Base-by-base conservation (phyloP, 148 eudicot species). In the Vaccinium macrocarpon region DNA sequence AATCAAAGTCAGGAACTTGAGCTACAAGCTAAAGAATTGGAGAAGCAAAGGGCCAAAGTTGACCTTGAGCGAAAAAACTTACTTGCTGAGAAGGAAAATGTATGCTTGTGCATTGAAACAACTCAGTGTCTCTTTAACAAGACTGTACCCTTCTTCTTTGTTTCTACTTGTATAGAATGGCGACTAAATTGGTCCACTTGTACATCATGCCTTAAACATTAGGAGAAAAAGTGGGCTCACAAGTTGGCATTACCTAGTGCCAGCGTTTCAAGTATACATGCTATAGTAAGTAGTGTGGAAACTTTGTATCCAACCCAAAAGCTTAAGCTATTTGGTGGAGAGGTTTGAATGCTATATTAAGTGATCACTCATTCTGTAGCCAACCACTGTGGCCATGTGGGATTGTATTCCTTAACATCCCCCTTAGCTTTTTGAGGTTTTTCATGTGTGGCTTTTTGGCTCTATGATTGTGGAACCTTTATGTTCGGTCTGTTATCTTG, bases 51-150 rank as follows among this genome's bases (percentile, higher is more conserved):
- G 85, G 79, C 52, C 16, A 82, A 88, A 74, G 29, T 73, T 50
- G 88, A 83, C 3, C 57, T 81, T n/a, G 88, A 84, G 66, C 83
- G 56, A 15, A 78, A 51, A 49, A 82, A 74, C 50, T 86, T 86
- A 32, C 81, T 81, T 46, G 50, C 64, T 27, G 90, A 86, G 78
- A 86, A 84, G 81, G 86, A 88, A 86, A 86, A 81, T 15, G 90
- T 29, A 66, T 76, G 70, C 66, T 83, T 46, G 19, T 42, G 61
- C 74, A 8, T 52, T 46, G 21, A 46, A 42, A 46, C 29, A 49
- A 12, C 59, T 78, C 18, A 73, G 16, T 64, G 29, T 35, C 51
- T 57, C 6, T 27, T 66, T 19, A 42, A 23, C 49, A n/a, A 21
- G 56, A 81, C 18, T 46, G 15, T 32, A 42, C 42, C 2, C 27